These are phyloP conservation scores for Lactarius tabidus DNA, from an alignment of 768 basidiomycete species.

Conservation along the genomic window DNA sequence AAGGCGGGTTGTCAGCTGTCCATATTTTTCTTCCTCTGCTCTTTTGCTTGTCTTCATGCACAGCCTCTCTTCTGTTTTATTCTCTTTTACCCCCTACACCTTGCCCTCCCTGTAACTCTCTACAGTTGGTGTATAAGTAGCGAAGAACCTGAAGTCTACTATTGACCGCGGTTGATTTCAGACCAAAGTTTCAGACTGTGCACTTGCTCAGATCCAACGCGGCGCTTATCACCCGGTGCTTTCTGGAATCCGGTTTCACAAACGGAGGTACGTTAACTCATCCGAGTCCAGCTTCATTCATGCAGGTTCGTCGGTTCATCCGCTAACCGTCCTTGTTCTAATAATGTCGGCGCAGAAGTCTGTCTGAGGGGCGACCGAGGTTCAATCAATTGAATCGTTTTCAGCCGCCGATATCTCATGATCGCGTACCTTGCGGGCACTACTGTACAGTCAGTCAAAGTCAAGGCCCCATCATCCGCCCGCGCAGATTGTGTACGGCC, in stretches of 20 bases:
- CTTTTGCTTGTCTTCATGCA: conserved; percentile 9
- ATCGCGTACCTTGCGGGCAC: neutral
- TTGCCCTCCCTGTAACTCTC: conserved; percentile 18
- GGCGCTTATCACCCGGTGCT: neutral
- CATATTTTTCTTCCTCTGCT: conserved; percentile 4
- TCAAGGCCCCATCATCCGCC: neutral
- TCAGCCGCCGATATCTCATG: neutral
- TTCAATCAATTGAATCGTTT: neutral
- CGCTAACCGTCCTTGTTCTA: neutral
- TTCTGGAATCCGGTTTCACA: neutral
- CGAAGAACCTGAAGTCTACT: conserved; percentile 8
- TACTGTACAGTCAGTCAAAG: neutral
- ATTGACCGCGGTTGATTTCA: neutral
- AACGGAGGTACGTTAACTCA: neutral
- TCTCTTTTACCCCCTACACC: neutral
- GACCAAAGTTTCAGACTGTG: neutral
- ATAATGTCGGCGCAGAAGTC: neutral
- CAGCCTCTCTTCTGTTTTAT: neutral
- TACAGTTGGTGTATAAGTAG: conserved; percentile 20
- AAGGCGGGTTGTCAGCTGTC: conserved; percentile 1
- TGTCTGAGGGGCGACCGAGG: neutral
- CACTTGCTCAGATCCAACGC: neutral
- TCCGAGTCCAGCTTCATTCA: neutral
- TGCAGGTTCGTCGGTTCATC: neutral
- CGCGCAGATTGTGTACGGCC: neutral